Evolutionary conservation across 441 rosid species (phyloP).

Genomic region (Brassica balearica): DNA sequence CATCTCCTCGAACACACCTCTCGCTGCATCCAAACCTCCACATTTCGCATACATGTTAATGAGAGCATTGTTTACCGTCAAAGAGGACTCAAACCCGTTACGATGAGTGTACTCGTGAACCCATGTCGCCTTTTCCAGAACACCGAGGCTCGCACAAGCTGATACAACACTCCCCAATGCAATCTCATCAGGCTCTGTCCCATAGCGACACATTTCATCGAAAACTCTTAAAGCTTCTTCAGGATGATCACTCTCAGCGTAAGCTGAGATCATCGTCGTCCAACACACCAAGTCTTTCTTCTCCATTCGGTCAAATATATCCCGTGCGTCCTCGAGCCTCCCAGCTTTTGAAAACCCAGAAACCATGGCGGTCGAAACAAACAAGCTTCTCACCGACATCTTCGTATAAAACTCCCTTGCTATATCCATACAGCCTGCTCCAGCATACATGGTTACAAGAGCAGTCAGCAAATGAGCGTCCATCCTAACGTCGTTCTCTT

Average conservation of each 20-base stretch:
- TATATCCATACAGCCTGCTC: conserved; percentile 54
- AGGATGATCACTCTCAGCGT: conserved; percentile 64
- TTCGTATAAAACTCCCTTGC: conserved; percentile 49
- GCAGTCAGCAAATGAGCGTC: conserved; percentile 58
- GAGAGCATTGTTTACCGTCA: conserved; percentile 50
- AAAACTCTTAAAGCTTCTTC: conserved; percentile 59
- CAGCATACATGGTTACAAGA: conserved; percentile 64
- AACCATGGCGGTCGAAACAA: conserved; percentile 64
- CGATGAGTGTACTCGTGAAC: conserved; percentile 44
- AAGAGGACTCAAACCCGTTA: conserved; percentile 47
- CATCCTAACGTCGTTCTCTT: conserved; percentile 45
- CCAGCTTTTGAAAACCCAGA: conserved; percentile 61
- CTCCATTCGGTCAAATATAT: conserved; percentile 51
- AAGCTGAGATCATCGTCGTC: conserved; percentile 68
- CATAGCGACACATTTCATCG: conserved; percentile 45
- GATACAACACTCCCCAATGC: conserved; percentile 60
- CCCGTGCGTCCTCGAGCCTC: conserved; percentile 52
- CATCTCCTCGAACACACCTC: conserved; percentile 51
- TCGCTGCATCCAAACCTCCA: conserved; percentile 55
- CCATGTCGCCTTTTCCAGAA: conserved; percentile 50
- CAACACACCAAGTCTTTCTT: conserved; percentile 61
- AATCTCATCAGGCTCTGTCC: conserved; percentile 55
- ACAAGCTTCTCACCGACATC: conserved; percentile 48
- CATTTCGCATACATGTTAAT: conserved; percentile 62
- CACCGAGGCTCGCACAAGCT: conserved; percentile 63